Evolutionary conservation across 208 protist genomes (phyloP).

Genomic region (Trypanosoma cruzi): DNA sequence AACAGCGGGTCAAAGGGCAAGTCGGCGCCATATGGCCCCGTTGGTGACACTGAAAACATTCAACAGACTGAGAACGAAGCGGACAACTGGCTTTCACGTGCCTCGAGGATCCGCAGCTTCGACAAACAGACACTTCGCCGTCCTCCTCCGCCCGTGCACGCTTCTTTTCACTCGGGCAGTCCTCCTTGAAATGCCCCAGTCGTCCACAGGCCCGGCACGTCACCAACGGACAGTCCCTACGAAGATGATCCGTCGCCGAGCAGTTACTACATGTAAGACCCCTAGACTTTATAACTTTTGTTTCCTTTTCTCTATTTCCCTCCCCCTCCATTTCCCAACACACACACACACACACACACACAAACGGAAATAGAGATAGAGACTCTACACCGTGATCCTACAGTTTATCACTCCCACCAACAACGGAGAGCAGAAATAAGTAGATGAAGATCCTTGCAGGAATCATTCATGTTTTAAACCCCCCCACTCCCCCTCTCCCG

Average conservation of each 20-base stretch:
- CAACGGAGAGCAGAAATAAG: too few relatives aligned
- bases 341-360: not conserved
- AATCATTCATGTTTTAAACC: too few relatives aligned
- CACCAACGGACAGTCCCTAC: conserved; percentile 59
- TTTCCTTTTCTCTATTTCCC: not conserved
- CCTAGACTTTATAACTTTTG: not conserved
- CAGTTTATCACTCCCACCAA: too few relatives aligned
- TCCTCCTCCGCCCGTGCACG: conserved; percentile 28
- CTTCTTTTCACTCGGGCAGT: conserved; percentile 42
- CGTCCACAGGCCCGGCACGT: conserved; percentile 54
- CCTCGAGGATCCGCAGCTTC: conserved; percentile 73
- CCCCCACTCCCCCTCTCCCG: too few relatives aligned
- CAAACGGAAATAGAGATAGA: not conserved
- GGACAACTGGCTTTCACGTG: conserved; percentile 77
- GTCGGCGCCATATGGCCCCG: conserved; percentile 78
- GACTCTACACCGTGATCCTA: too few relatives aligned
- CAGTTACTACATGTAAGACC: conserved; percentile 47
- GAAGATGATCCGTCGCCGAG: conserved; percentile 41
- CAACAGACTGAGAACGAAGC: conserved; percentile 53
- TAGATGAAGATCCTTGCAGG: too few relatives aligned
- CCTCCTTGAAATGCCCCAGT: conserved; percentile 64
- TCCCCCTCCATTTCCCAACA: not conserved
- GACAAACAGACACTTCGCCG: conserved; percentile 54
- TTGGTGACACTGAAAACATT: conserved; percentile 89
- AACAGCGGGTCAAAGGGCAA: conserved; percentile 87